Conservation (phyloP, 495 filamentous ascomycete genomes). For the Pseudoneurospora amorphoporcata region DNA sequence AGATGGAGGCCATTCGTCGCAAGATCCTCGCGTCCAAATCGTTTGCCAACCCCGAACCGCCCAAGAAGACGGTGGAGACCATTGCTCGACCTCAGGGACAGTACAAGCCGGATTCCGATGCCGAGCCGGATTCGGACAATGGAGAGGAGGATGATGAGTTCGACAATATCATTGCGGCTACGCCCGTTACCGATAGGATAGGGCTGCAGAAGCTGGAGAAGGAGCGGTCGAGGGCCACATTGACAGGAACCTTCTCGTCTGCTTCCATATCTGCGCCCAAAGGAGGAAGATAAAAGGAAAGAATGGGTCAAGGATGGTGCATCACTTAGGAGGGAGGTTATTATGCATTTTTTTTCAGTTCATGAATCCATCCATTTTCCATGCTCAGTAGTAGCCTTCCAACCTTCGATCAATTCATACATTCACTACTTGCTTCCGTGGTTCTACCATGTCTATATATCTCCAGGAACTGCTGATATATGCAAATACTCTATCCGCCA, state of each 20-base stretch:
- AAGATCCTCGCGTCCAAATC: slow-evolving; percentile 78
- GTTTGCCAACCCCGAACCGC: slow-evolving; percentile 54
- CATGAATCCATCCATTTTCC: background rate
- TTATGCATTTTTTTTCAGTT: too few relatives aligned
- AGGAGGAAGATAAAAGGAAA: slow-evolving; percentile 1
- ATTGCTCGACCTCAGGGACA: slow-evolving; percentile 42
- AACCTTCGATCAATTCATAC: background rate
- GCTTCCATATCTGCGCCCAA: slow-evolving; percentile 19
- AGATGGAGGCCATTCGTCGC: slow-evolving; percentile 84
- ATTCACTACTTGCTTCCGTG: background rate
- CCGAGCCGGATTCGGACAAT: slow-evolving; percentile 61
- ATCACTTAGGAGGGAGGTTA: too few relatives aligned
- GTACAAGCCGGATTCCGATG: slow-evolving; percentile 54
- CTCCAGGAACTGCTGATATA: background rate
- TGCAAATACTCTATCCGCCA: background rate
- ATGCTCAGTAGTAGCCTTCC: background rate
- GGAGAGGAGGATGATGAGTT: slow-evolving; percentile 56
- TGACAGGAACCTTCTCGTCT: slow-evolving; percentile 22
- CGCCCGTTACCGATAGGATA: slow-evolving; percentile 70
- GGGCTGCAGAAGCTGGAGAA: slow-evolving; percentile 44
- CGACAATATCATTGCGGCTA: slow-evolving; percentile 85
- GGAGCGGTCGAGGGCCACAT: slow-evolving; percentile 26
- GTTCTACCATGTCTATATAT: background rate
- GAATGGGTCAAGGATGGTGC: background rate
- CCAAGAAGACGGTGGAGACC: slow-evolving; percentile 45